Base-by-base conservation (phyloP, 1,284 basidiomycete species). In the Hymenochaete sp. region DNA sequence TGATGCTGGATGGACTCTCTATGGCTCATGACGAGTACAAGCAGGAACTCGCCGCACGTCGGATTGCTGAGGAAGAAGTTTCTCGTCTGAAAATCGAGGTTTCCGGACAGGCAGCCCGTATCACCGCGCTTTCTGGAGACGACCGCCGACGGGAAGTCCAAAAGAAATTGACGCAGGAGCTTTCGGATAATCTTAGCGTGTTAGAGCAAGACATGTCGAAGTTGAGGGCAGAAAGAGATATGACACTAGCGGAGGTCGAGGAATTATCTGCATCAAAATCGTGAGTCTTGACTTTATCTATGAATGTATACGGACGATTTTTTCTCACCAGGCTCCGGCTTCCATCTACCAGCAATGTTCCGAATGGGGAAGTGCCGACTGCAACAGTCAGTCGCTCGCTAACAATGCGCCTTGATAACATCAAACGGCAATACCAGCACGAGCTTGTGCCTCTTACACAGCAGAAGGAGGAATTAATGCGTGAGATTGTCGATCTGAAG, bases 21-120 rank as follows among this genome's bases (percentile, higher is more conserved):
- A 87, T 93, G 32, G 93, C 95, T 2, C 87, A 92, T 53, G 82
- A 86, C 43, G 93, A 98, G 61, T 97, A 93, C 59, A 92, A 96
- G 60, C 79, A 78, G 47, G 93, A 98, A 63, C 72, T 92, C 37
- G 79, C 83, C 24, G 79, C 83, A 24, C 77, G 93, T 16, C 78
- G 85, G 18, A 93, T 96, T 53, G 88, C 90, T 2, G 93, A 98
- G 65, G 81, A 86, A 0, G 92, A 96, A 65, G 87, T 97, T 52
- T 84, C 82, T 13, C 75, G 86, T 40, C 67, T 98, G 28, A 73
- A 90, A 36, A 77, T 90, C 22, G 73, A 93, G 49, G 70, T 98
- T 11, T 88, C 91, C 45, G 89, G 91, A 4, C 93, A 98, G 62
- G 90, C 84, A 4, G 87, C 84, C 11, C 77, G 87, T 47, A 71